Base-by-base conservation (phyloP, 768 basidiomycete genomes). In the Mycena filopes region DNA sequence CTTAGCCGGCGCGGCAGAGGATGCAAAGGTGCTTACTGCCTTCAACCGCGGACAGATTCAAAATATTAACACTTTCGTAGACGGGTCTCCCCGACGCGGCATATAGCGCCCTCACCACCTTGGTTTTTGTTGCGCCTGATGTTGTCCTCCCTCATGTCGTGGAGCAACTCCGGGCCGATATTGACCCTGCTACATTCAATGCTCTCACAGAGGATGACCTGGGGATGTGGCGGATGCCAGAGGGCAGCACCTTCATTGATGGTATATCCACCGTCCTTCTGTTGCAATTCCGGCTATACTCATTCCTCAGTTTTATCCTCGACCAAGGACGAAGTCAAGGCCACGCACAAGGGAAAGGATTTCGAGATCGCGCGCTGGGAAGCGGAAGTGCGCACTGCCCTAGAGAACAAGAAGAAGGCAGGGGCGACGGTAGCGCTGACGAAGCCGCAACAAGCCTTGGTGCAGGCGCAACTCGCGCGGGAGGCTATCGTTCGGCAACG, bases 291-390 rank as follows among this genome's bases (percentile, higher is more conserved):
- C 53, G 23, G n/a, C 38, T 43, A 4, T 13, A 15, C 23, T 33
- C 9, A 6, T 41, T 48, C 11, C 29, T 29, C 60, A 94, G 93
- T 93, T 3, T 79, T 96, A 16, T 81, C 88, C 12, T 78, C 83
- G 2, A 86, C 85, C 60, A 91, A 91, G 71, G 82, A 81, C 1
- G 82, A 84, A 5, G 80, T 68, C 72, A 49, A 80, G 74, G 77
- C 78, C 4, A 84, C 78, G 68, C 48, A 69, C 36, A 97, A 96
- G 74, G 93, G 94, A 16, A 98, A 98, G 70, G 92, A 90, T 62
- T 88, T 92, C 7, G 94, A 94, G 38, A 92, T 97, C 16, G 91
- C 94, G 20, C 91, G 94, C 72, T 99, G 97, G 97, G 98, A 99
- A 66, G 91, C 90, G 28, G 96, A 99, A 65, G 81, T 97, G n/a